Base-by-base conservation (phyloP, 805 yeast genomes). In the Wickerhamiella qilinensis region DNA sequence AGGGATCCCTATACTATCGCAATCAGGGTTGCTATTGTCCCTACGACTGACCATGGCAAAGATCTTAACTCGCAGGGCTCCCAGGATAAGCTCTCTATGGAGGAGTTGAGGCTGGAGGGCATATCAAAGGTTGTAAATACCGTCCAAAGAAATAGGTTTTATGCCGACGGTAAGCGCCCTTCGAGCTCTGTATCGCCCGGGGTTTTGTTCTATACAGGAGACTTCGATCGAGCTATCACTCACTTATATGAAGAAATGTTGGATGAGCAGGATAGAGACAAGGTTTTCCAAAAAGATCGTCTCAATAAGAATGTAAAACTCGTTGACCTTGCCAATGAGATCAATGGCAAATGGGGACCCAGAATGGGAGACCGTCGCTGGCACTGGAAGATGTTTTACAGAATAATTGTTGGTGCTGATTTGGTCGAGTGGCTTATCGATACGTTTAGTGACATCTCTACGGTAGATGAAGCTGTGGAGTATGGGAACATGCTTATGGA, bases 61-160 rank as follows among this genome's bases (percentile, higher is more conserved):
- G 18, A 19, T n/a, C 20, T 15, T 15, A 35, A 30, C 20, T 4
- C 3, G 29, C 25, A 14, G 20, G 5, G 12, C 16, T 15, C 15
- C 25, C 18, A 58, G 68, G 94, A 83, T 47, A 66, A 68, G 20
- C 61, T 86, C 37, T 70, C 74, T 0, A 75, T 78, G 2, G 98
- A 88, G 53, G 97, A 88, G 56, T 70, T 80, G n/a, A 62, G 94
- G 40, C 68, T 88, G n/a, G 97, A 88, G 54, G 98, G 97, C 1
- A 61, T 88, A 33, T 42, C 49, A 11, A 42, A 44, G 8, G 35
- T 48, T 6, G 51, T 49, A 19, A 30, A 44, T 7, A 20, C 38
- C 8, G 28, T 50, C 16, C 42, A 41, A 20, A 44, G 46, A 20
- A 38, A 42, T 30, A 41, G 50, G 19, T 41, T 37, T 4, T 38